Evolutionary conservation across 768 basidiomycete species (phyloP), one percentile per base, ranked within the genome.

Genomic region (Amanita jacksonii): DNA sequence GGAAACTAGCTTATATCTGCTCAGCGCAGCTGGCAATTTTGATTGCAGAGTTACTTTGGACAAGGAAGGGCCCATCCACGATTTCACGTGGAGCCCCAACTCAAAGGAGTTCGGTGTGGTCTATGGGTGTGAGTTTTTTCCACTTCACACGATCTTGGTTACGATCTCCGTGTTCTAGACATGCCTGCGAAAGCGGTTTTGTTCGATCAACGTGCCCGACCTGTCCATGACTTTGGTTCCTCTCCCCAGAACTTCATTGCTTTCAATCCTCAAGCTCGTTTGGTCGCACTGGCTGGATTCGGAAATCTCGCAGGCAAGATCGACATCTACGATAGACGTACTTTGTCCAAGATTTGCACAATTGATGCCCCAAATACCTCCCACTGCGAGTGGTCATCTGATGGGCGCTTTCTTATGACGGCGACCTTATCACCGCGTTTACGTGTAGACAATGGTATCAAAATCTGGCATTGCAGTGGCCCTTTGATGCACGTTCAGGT

Each of bases 1-100:
- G 43, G 94, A 98, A 69, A 96, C 93, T 2, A 88, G 89, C 41
- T 68, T 99, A 56, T 97, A 94, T 64, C 73, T 97, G 10, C 76
- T 98, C 49, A 91, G 83, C 51, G 80, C 91, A 13, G 84, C 89
- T 7, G 93, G 94, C 12, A 87, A 90, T 53, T 97, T 92, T 54
- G 93, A 97, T 58, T 90, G 88, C 57, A 73, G 90, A 22, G 85
- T 98, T 20, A 67, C 73, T 1, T 66, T 88, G 53, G 92, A 96
- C 65, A 97, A 96, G 68, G 94, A 98, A 49, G 96, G 96, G 1
- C 92, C 92, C 0, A 90, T 99, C 50, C 92, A 96, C 55, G 96
- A 98, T 59, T 96, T 94, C 49, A 65, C 78, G 12, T 99, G 96
- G 96, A 91, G 82, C 51, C 91, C 96, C 6, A 92, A 90, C 54